Evolutionary conservation across 768 basidiomycete genomes (phyloP).

Genomic region (Tulasnella sp.): DNA sequence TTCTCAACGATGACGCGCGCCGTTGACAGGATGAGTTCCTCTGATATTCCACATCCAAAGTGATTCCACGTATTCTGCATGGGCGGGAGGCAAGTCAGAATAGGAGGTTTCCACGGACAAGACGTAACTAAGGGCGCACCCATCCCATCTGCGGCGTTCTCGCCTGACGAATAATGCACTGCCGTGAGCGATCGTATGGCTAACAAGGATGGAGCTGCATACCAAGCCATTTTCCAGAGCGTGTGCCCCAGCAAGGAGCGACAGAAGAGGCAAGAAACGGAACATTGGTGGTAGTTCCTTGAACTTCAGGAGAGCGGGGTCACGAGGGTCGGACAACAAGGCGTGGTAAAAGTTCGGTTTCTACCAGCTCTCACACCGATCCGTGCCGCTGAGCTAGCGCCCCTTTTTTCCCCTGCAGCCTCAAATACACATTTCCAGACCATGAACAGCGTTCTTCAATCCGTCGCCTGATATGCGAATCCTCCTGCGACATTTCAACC

Average conservation of each 20-base stretch:
- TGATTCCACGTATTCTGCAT: constrained; percentile 47
- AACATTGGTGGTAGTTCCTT: constrained; percentile 14
- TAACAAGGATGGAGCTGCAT: not conserved
- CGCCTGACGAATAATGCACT: constrained; percentile 15
- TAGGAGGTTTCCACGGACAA: not conserved
- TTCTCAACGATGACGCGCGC: constrained; percentile 45
- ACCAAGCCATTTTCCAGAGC: constrained; percentile 34
- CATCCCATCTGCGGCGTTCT: constrained; percentile 33
- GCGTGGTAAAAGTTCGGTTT: not conserved
- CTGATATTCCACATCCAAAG: constrained; percentile 48
- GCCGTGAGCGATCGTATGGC: not conserved
- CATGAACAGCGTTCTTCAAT: not conserved
- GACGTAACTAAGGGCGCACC: constrained; percentile 19
- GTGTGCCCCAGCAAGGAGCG: constrained; percentile 1
- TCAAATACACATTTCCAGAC: too few species aligned
- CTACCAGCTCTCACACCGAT: not conserved
- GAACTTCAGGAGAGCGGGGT: not conserved
- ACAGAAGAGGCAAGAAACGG: constrained; percentile 9
- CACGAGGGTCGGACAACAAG: not conserved
- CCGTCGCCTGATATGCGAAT: not conserved
- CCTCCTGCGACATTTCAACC: not conserved
- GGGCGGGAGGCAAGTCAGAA: not conserved
- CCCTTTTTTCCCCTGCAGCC: not conserved
- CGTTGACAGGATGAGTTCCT: constrained; percentile 45
- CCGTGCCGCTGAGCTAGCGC: too few species aligned